Evolutionary conservation across 768 basidiomycete species (phyloP), one percentile per base, ranked within the genome.

Genomic region (Suillus tomentosus): DNA sequence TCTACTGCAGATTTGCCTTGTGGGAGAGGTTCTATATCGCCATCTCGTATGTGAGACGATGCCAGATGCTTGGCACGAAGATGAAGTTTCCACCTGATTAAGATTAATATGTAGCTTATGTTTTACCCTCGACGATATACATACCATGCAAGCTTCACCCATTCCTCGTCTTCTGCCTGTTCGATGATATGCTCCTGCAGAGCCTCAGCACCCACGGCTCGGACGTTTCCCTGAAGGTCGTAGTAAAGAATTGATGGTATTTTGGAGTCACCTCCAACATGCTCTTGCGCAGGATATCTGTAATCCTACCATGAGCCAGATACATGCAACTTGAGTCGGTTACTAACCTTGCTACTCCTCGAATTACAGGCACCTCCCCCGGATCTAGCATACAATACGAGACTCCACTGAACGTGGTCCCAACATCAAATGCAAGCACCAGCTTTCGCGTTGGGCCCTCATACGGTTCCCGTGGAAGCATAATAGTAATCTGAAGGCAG

Each of bases 181-280:
- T 78, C 78, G 22, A 78, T 68, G 34, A 78, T 68, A 11, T 74
- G 72, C 36, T 77, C 74, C 19, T 76, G 71, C 14, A 67, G 24
- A 0, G 82, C 77, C 63, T 83, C 82, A 1, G 81, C 82, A 0
- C 84, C 84, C 5, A 79, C 71, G 0, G 83, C 84, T 43, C 69
- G 75, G 3, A 79, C 72, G 0, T 45, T 42, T 2, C 81, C 83
- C n/a, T 73, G 64, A 10, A 66, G 60, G 63, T 83, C 82, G 64
- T 85, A 85, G 63, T 80, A 81, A 15, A 85, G 62, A 39, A 83
- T 72, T 0, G 82, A 81, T 0, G 82, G 84, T 51, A 85, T 81
- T 64, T 84, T 85, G 27, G 76, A 79, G 60, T 83, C 79, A 5
- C 81, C 79, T 3, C 79, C 79, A n/a, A 78, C 72, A 5, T 77